Evolutionary conservation across 1,139 yeast species (phyloP).

Genomic region (Lodderomyces oxycetoniae): DNA sequence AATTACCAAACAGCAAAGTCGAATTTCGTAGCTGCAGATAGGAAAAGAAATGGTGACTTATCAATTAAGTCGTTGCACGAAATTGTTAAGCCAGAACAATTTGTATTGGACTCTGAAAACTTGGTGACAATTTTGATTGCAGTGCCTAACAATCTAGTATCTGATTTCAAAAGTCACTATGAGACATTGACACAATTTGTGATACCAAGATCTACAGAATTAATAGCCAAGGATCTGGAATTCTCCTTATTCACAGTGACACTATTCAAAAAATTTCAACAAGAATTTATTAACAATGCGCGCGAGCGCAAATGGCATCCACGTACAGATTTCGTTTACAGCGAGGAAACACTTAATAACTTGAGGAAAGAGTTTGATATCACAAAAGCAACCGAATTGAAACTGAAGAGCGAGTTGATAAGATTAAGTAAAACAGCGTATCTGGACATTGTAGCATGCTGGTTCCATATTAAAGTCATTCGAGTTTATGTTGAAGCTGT

Average conservation of each 20-base stretch:
- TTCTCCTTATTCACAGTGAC: conserved; percentile 73
- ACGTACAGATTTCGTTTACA: conserved; percentile 79
- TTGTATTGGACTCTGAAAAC: conserved; percentile 81
- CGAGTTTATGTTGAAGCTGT: conserved; percentile 61
- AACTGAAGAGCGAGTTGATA: conserved; percentile 70
- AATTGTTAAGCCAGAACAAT: conserved; percentile 77
- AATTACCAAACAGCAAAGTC: conserved; percentile 78
- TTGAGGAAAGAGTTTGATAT: conserved; percentile 74
- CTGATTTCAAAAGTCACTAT: conserved; percentile 61
- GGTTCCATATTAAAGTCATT: conserved; percentile 79
- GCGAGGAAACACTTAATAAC: conserved; percentile 68
- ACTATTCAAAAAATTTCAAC: conserved; percentile 72
- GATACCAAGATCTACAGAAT: conserved; percentile 82
- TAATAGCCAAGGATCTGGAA: conserved; percentile 69
- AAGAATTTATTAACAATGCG: conserved; percentile 63
- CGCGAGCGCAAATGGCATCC: conserved; percentile 91
- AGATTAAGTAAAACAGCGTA: conserved; percentile 85
- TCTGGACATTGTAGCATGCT: conserved; percentile 73
- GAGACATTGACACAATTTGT: conserved; percentile 78
- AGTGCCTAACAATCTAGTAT: conserved; percentile 64
- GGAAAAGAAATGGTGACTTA: conserved; percentile 90
- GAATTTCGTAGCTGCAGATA: conserved; percentile 79
- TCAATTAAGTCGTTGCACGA: conserved; percentile 88
- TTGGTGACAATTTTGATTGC: conserved; percentile 79
- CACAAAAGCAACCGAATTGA: conserved; percentile 70